Conservation (phyloP, 2,329 filamentous ascomycete genomes). For the Penicillium sclerotigenum region DNA sequence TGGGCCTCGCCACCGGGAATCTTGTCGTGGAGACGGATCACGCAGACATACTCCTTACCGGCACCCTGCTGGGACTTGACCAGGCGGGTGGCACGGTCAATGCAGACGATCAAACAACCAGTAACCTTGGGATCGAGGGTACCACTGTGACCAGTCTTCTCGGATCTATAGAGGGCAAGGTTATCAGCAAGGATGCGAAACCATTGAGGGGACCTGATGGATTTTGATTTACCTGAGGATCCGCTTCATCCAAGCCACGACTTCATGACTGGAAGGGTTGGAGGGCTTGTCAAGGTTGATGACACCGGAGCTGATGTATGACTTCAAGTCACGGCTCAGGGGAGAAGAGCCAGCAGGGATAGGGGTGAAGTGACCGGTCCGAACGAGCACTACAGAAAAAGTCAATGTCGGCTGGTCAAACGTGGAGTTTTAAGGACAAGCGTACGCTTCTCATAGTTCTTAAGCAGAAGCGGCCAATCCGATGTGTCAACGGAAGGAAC, state of each 20-base stretch:
- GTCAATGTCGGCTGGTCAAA: constrained; percentile 12
- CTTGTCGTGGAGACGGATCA: constrained; percentile 93
- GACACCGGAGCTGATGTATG: constrained; percentile 93
- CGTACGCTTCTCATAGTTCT: constrained; percentile 91
- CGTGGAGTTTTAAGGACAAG: constrained; percentile 28
- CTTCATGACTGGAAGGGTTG: constrained; percentile 97
- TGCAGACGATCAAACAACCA: constrained; percentile 88
- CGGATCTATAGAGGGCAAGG: constrained; percentile 55
- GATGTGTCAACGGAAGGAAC: constrained; percentile 78
- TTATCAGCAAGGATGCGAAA: constrained; percentile 16
- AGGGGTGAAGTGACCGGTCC: constrained; percentile 94
- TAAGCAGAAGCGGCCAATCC: constrained; percentile 88
- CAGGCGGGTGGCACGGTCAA: constrained; percentile 93
- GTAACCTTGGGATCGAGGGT: constrained; percentile 98
- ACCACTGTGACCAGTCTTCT: constrained; percentile 97
- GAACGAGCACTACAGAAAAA: constrained; percentile 64
- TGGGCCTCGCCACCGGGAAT: constrained; percentile 89
- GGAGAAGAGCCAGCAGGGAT: constrained; percentile 91
- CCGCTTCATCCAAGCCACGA: constrained; percentile 98
- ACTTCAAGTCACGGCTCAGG: constrained; percentile 90
- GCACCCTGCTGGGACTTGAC: constrained; percentile 99
- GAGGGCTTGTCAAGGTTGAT: constrained; percentile 98
- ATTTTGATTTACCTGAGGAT: constrained; percentile 68
- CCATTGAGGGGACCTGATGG: neutral
- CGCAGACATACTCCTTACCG: constrained; percentile 97